Evolutionary conservation across 2,329 filamentous ascomycete species (phyloP), one percentile per base, ranked within the genome.

Genomic region (Bimuria novae-zelandiae): DNA sequence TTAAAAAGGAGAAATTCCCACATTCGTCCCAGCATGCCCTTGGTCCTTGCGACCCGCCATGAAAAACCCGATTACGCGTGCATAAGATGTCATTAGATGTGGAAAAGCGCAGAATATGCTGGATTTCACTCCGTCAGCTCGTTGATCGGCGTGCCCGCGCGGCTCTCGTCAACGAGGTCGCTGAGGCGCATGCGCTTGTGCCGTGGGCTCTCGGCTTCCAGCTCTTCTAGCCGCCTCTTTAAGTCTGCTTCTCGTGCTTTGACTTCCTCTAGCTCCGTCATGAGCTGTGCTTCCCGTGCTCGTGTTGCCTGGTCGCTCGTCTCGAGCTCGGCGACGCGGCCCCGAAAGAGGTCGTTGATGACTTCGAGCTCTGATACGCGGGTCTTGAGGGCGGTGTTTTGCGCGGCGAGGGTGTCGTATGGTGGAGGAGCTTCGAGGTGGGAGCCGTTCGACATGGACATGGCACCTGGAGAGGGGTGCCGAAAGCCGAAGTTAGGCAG

Each of bases 361-460:
- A 99, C 84, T 71, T 99, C 94, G 21, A 99, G 82, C 74, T 99
- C 94, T 63, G 88, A 94, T 29, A 99, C 93, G 36, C 94, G 87
- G 0, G 94, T 99, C 77, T 95, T 96, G n/a, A 97, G 81, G 45
- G 87, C 88, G 4, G 89, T 89, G 72, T 96, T 96, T 56, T 88
- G 84, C 1, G 88, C 87, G 47, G 91, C 79, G 21, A 96, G 82
- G 55, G 89, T 87, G 68, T 96, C 90, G 71, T 90, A 91, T 3
- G 87, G 88, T 68, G 91, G 88, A 0, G 89, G 85, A 4, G 84
- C 80, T 53, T 92, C 89, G 51, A 87, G 79, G 58, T 86, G 82
- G 42, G 87, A 86, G 45, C 77, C 79, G 57, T 85, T 83, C 53
- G 82, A 64, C 66, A 85, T 76, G 66, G 86, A 76, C 57, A 80